A percentile compares a stretch with the other conserved stretches of the same genome.
Evolutionary conservation across 2,329 filamentous ascomycete species (phyloP).

Genomic region (Arachnopeziza araneosa): DNA sequence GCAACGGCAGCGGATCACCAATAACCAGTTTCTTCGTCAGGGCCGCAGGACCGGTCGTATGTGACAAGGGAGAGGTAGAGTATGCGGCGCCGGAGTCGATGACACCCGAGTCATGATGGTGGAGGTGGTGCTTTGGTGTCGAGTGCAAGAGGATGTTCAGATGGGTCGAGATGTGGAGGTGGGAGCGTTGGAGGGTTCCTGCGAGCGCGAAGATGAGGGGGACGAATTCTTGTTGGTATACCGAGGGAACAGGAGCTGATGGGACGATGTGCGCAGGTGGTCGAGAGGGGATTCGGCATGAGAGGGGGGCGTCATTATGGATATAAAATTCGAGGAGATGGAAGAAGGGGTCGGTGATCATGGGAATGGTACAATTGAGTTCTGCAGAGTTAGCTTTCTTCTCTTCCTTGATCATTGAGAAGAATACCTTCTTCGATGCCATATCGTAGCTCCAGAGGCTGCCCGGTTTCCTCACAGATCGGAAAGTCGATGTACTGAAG

Average conservation of each 20-base stretch:
- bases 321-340: constrained; percentile 95
- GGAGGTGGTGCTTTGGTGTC: constrained; percentile 53
- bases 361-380: constrained; percentile 75
- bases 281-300: constrained; percentile 80
- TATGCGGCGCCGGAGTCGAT: constrained; percentile 87
- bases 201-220: constrained; percentile 85
- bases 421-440: constrained; percentile 55
- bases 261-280: constrained; percentile 49
- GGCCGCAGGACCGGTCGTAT: constrained; percentile 41
- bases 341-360: constrained; percentile 75
- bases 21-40: constrained; percentile 67
- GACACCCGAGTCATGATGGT: constrained; percentile 66
- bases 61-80: constrained; percentile 66
- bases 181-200: constrained; percentile 80
- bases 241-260: constrained; percentile 28
- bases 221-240: constrained; percentile 57
- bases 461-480: constrained; percentile 78
- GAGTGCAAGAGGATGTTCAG: constrained; percentile 82
- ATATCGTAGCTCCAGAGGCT: constrained; percentile 80
- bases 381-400: constrained; percentile 39
- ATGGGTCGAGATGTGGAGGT: constrained; percentile 84
- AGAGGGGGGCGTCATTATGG: constrained; percentile 88
- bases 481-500: constrained; percentile 91
- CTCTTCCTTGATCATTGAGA: neutral
- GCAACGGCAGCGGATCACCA: constrained; percentile 74